These are phyloP conservation scores for Calvatia gigantea DNA, from an alignment of 768 basidiomycete species.

Conservation along the genomic window DNA sequence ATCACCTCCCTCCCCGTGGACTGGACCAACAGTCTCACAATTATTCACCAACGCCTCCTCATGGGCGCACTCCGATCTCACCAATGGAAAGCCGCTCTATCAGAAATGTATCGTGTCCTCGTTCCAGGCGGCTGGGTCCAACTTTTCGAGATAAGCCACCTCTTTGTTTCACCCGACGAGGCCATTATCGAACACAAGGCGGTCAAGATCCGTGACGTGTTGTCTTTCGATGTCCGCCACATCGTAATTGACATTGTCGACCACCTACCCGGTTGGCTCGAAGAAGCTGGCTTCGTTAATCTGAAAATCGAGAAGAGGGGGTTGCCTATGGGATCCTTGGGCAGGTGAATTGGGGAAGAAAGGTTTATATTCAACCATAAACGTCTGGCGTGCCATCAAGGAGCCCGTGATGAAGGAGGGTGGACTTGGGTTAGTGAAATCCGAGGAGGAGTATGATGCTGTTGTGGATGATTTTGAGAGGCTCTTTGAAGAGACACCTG, in stretches of 20 bases:
- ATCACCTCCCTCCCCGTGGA: slow-evolving; percentile 9
- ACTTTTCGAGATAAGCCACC: neutral
- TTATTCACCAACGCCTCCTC: slow-evolving; percentile 14
- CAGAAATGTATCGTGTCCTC: slow-evolving; percentile 7
- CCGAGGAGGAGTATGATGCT: slow-evolving; percentile 12
- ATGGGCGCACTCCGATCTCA: neutral
- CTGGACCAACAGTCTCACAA: slow-evolving; percentile 9
- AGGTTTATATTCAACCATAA: neutral
- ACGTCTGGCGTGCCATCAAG: neutral
- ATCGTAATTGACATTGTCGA: slow-evolving; percentile 7
- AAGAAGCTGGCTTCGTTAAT: slow-evolving; percentile 7
- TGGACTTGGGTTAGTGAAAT: slow-evolving; percentile 9
- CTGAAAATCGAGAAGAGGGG: slow-evolving; percentile 3
- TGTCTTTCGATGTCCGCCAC: neutral
- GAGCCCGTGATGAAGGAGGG: slow-evolving; percentile 9
- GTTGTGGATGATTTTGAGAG: slow-evolving; percentile 2
- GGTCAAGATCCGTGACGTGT: slow-evolving; percentile 1
- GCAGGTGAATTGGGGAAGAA: neutral
- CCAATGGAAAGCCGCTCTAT: slow-evolving; percentile 9
- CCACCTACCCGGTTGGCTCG: neutral
- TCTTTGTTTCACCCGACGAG: neutral
- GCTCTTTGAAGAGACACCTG: slow-evolving; percentile 4
- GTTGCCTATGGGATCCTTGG: slow-evolving; percentile 2
- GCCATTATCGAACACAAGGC: neutral
- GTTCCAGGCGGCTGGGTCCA: slow-evolving; percentile 14